Evolutionary conservation across 257 asterid species (phyloP).

Genomic region (Nicotiana tabacum): DNA sequence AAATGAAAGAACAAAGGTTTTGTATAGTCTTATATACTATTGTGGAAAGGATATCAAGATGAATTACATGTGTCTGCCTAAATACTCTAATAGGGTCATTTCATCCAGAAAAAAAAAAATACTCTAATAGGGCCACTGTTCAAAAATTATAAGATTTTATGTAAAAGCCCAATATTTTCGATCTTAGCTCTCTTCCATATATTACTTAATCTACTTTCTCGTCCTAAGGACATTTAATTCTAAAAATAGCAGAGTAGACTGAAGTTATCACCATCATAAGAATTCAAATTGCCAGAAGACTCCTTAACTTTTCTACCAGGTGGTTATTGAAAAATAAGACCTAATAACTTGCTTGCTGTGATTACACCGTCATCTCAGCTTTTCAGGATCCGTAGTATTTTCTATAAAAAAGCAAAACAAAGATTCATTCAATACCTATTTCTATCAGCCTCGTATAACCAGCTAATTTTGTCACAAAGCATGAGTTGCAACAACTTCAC

Average conservation of each 20-base stretch:
- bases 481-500: not conserved
- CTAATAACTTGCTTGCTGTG: not conserved
- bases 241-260: not conserved
- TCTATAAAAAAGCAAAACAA: not conserved
- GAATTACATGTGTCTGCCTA: not conserved
- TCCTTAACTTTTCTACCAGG: not conserved
- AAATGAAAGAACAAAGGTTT: not conserved
- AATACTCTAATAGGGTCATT: not conserved
- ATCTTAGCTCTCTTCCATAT: not conserved
- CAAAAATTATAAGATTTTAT: not conserved
- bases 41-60: not conserved
- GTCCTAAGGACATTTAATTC: not conserved
- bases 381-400: not conserved
- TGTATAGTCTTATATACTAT: not conserved
- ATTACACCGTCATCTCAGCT: not conserved
- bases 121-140: not conserved
- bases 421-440: not conserved
- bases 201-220: not conserved
- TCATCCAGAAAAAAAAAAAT: not conserved
- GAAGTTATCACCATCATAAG: not conserved
- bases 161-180: not conserved
- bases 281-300: not conserved
- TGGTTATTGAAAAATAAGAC: not conserved
- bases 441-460: not conserved
- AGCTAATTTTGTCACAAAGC: not conserved